Conservation (phyloP, 768 basidiomycete genomes). For the Mycena rebaudengoi region DNA sequence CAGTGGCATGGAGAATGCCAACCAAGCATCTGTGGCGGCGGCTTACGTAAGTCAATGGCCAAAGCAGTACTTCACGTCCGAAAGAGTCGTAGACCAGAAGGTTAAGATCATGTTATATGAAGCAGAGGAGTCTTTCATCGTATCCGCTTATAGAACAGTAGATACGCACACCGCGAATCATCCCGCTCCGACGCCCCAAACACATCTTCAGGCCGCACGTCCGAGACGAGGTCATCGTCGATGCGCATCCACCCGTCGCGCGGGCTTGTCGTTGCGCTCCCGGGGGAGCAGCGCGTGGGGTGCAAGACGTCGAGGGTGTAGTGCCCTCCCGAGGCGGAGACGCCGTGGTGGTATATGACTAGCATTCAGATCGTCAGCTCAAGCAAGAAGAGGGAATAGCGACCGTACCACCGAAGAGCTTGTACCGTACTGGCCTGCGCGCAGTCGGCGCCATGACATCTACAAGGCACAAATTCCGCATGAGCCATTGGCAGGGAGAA, state of each 20-base stretch:
- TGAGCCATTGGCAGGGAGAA: neutral
- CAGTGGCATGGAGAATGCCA: too few relatives aligned
- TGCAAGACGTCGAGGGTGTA: conserved; percentile 93
- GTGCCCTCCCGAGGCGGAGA: conserved; percentile 90
- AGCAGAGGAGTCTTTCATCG: too few relatives aligned
- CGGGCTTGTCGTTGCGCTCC: conserved; percentile 43
- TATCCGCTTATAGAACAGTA: conserved; percentile 84
- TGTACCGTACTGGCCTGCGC: conserved; percentile 66
- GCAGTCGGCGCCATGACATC: conserved; percentile 51
- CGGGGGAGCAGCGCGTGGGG: conserved; percentile 60
- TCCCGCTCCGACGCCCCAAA: conserved; percentile 64
- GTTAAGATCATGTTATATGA: too few relatives aligned
- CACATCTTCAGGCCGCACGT: conserved; percentile 77
- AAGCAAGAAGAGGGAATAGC: neutral
- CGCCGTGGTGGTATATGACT: conserved; percentile 95
- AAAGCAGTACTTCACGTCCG: too few relatives aligned
- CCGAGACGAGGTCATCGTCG: conserved; percentile 94
- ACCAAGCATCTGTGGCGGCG: too few relatives aligned
- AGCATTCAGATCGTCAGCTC: neutral
- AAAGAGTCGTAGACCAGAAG: too few relatives aligned
- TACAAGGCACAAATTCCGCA: too few relatives aligned
- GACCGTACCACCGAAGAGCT: conserved; percentile 81
- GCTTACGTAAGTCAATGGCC: too few relatives aligned
- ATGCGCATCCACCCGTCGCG: conserved; percentile 90
- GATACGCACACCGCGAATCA: conserved; percentile 76